Evolutionary conservation across 2,329 filamentous ascomycete genomes (phyloP).

Genomic region (Clarireedia hainanense): DNA sequence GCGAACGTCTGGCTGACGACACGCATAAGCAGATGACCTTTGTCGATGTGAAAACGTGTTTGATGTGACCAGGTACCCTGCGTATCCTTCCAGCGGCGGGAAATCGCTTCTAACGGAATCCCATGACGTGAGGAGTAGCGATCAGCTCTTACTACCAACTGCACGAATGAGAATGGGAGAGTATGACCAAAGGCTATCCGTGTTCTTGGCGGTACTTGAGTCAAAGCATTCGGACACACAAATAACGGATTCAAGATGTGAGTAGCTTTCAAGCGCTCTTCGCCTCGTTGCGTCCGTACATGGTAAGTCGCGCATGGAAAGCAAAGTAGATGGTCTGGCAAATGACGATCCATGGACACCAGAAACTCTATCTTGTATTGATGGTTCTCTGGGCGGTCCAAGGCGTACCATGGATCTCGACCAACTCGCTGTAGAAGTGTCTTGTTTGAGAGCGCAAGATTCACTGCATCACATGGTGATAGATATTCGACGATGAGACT

Average conservation of each 20-base stretch:
- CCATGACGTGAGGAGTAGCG: slow-evolving; percentile 41
- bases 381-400: slow-evolving; percentile 36
- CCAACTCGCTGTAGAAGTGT: slow-evolving; percentile 38
- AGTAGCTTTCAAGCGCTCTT: slow-evolving; percentile 45
- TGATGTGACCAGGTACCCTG: slow-evolving; percentile 43
- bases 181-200: slow-evolving; percentile 46
- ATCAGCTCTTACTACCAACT: slow-evolving; percentile 44
- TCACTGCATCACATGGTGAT: slow-evolving; percentile 38
- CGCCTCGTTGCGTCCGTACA: slow-evolving; percentile 41
- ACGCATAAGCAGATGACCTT: slow-evolving; percentile 49
- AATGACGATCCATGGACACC: slow-evolving; percentile 38
- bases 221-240: slow-evolving; percentile 44
- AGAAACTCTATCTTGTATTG: slow-evolving; percentile 43
- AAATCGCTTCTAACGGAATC: slow-evolving; percentile 38
- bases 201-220: slow-evolving; percentile 42
- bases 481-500: slow-evolving; percentile 34
- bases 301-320: slow-evolving; percentile 50
- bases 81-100: slow-evolving; percentile 42
- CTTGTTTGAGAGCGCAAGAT: slow-evolving; percentile 41
- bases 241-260: slow-evolving; percentile 49
- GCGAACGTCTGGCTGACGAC: slow-evolving; percentile 47
- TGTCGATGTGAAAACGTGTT: slow-evolving; percentile 45
- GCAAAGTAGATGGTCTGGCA: slow-evolving; percentile 51
- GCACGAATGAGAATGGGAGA: slow-evolving; percentile 51
- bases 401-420: slow-evolving; percentile 30